Evolutionary conservation across 208 protist species (phyloP).

Genomic region (Leishmania lainsoni): DNA sequence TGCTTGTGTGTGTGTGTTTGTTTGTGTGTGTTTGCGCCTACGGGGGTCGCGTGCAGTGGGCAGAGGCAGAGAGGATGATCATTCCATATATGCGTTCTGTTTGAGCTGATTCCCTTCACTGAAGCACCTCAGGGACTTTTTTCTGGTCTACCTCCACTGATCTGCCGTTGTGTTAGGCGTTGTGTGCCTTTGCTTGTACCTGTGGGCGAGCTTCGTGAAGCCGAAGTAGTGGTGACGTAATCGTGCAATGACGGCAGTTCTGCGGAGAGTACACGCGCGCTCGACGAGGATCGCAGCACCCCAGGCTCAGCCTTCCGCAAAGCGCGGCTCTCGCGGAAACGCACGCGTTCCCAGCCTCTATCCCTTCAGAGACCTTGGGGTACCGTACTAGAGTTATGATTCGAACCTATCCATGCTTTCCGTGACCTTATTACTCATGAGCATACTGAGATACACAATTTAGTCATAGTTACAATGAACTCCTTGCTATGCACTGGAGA

Average conservation of each 20-base stretch:
- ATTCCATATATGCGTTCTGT: slow-evolving; percentile 31
- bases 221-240: neutral
- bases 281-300: neutral
- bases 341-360: neutral
- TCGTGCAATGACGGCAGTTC: neutral
- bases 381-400: slow-evolving; percentile 14
- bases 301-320: neutral
- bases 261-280: neutral
- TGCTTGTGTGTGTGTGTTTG: too few relatives aligned
- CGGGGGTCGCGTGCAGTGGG: too few relatives aligned
- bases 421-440: slow-evolving; percentile 27
- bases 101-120: slow-evolving; percentile 30
- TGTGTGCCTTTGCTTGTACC: slow-evolving; percentile 1
- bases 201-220: too few relatives aligned
- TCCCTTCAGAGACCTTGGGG: neutral
- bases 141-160: slow-evolving; percentile 17
- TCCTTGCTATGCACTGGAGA: neutral
- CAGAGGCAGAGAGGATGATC: slow-evolving; percentile 10
- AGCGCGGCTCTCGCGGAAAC: neutral
- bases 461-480: slow-evolving; percentile 33
- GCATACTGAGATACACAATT: slow-evolving; percentile 28
- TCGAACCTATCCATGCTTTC: slow-evolving; percentile 35
- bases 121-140: slow-evolving; percentile 16
- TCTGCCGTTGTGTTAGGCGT: neutral
- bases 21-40: too few relatives aligned